Base-by-base conservation (phyloP, 176 grass and related monocot genomes). In the Juncus inflexus region DNA sequence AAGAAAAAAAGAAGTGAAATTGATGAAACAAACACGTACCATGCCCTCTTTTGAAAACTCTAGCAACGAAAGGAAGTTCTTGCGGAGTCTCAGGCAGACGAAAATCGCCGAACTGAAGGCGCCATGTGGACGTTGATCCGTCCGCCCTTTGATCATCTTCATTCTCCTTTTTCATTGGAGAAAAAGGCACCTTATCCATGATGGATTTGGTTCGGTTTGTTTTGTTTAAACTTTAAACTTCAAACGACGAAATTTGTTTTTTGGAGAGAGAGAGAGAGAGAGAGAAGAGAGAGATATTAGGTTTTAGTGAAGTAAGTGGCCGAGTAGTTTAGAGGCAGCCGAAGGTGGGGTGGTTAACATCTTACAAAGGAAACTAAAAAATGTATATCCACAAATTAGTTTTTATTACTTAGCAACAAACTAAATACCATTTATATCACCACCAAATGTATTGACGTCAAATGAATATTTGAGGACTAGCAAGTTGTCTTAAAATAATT, bases 81-180 rank as follows among this genome's bases (percentile, higher is more conserved):
- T 65, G 73, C 40, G 87, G 83, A 39, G 61, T 63, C 71, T 91
- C 87, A 71, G 84, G 87, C 77, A 97, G 50, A 7, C 47, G 77
- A 81, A 97, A 84, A 61, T 91, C 77, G 58, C 40, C 86, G 35
- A 75, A 73, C 52, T 66, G 75, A 60, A 97, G 84, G 61, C 87
- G 77, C 92, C 92, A 91, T 70, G 45, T 1, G 64, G 67, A 55
- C 63, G 53, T 61, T 63, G 40, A 12, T 40, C 52, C 55, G 43
- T 16, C 62, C 2, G 12, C 65, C 10, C 42, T 70, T 15, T 42
- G 9, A 45, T 35, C 13, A 43, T 38, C 35, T 3, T 4, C 10
- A 13, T 6, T 51, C 15, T 52, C 36, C 35, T 41, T 19, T 39
- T 58, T 42, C 38, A 71, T 42, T 12, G 67, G 67, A 71, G 67